These are phyloP conservation scores for Xylaria multiplex DNA, from an alignment of 2,329 filamentous ascomycete genomes.

Conservation along the genomic window DNA sequence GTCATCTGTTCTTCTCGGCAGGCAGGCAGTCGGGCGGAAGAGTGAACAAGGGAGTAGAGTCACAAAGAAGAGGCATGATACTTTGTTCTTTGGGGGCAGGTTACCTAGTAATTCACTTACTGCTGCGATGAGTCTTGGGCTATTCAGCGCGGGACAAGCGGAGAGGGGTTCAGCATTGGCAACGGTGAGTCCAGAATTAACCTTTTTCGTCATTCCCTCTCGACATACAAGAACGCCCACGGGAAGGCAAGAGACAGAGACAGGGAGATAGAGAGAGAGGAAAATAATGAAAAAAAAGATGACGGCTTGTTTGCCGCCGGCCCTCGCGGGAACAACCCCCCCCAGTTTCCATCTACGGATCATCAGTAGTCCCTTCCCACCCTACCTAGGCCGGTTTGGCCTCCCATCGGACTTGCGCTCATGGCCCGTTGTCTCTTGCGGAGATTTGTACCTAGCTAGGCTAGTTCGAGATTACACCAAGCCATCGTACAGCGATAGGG, in stretches of 20 bases:
- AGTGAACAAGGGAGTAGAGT: background rate
- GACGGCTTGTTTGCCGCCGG: slow-evolving; percentile 16
- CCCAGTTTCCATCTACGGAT: slow-evolving; percentile 22
- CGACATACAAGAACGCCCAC: slow-evolving; percentile 37
- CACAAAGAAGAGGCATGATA: background rate
- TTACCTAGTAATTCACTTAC: slow-evolving; percentile 3
- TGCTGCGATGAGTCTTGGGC: background rate
- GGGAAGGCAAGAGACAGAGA: slow-evolving; percentile 20
- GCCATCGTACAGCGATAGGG: slow-evolving; percentile 94
- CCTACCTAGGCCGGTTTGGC: slow-evolving; percentile 19
- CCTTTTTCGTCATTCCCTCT: slow-evolving; percentile 33
- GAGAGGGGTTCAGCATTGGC: background rate
- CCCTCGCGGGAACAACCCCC: slow-evolving; percentile 14
- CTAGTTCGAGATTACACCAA: slow-evolving; percentile 70
- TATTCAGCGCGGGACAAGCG: background rate
- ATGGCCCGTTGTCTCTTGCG: slow-evolving; percentile 1
- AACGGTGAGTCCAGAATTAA: slow-evolving; percentile 20
- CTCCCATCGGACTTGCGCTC: slow-evolving; percentile 3
- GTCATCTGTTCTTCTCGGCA: slow-evolving; percentile 1
- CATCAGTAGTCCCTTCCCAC: slow-evolving; percentile 24
- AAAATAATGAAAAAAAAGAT: slow-evolving; percentile 22
- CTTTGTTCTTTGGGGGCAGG: background rate
- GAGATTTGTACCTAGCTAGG: slow-evolving; percentile 23
- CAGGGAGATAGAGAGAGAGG: slow-evolving; percentile 22
- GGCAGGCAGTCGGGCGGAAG: slow-evolving; percentile 3